These are phyloP conservation scores for Daldinia sp. DNA, from an alignment of 2,329 filamentous ascomycete species.

Conservation along the genomic window DNA sequence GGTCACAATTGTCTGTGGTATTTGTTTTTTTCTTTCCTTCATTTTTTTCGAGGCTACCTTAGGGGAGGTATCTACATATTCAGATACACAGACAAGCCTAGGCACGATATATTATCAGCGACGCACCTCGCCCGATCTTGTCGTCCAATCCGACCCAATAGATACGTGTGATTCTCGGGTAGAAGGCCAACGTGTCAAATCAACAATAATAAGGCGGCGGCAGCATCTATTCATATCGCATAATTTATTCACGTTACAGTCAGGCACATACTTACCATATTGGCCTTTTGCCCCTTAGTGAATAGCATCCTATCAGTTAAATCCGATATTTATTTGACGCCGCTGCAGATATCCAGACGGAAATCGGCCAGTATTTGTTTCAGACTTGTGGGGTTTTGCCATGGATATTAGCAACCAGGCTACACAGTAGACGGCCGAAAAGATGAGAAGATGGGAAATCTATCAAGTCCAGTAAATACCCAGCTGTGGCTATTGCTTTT, in stretches of 20 bases:
- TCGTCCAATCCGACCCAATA: slow-evolving; percentile 26
- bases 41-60: slow-evolving; percentile 17
- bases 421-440: slow-evolving; percentile 35
- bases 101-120: slow-evolving; percentile 34
- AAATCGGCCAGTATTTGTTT: slow-evolving; percentile 44
- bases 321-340: slow-evolving; percentile 35
- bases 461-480: slow-evolving; percentile 19
- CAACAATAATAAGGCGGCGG: slow-evolving; percentile 31
- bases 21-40: background rate
- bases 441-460: slow-evolving; percentile 35
- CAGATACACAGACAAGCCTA: slow-evolving; percentile 1
- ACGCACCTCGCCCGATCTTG: slow-evolving; percentile 33
- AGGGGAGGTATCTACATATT: background rate
- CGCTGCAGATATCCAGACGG: slow-evolving; percentile 48
- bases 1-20: slow-evolving; percentile 43
- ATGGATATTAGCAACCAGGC: slow-evolving; percentile 29
- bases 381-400: slow-evolving; percentile 40
- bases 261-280: slow-evolving; percentile 31
- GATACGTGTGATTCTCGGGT: slow-evolving; percentile 25
- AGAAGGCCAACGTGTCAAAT: slow-evolving; percentile 39
- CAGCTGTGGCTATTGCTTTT: slow-evolving; percentile 26
- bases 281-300: slow-evolving; percentile 7
- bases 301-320: slow-evolving; percentile 37
- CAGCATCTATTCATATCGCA: slow-evolving; percentile 29
- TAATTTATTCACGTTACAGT: slow-evolving; percentile 42